Base-by-base conservation (phyloP, 1,139 yeast species). In the Kazachstania sp. region DNA sequence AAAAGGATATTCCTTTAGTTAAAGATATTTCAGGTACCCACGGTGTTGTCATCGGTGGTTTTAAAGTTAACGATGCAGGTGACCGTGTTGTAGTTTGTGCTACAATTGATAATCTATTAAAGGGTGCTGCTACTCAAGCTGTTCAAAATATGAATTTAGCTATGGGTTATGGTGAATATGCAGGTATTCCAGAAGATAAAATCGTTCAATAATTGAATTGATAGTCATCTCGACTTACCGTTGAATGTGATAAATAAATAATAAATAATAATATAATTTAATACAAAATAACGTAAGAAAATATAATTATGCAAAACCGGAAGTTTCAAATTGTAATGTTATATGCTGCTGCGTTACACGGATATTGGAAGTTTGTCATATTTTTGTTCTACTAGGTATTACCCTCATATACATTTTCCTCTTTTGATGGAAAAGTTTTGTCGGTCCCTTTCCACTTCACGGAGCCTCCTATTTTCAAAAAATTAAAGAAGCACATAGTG, bases 61-160 rank as follows among this genome's bases (percentile, higher is more conserved):
- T 92, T 66, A 96, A 95, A 31, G 95, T 94, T 43, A 87, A 84
- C 65, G 79, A 92, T 35, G 80, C 81, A 52, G 88, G 86, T 62
- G 83, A 87, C 70, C 79, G 99, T 65, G 95, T 90, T 32, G 98
- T 92, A 39, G 73, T 92, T 47, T 94, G 90, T 47, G 95, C 96
- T 20, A 88, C 97, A 13, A 92, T 92, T 59, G 99, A 94, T 66
- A 92, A 92, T 67, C 74, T 92, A 63, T 77, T 92, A 63, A 92
- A 92, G 74, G 99, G 99, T 54, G 99, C 99, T 44, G 95, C 97
- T 47, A 92, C 99, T 23, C 99, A 90, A 71, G 92, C 97, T 69
- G 71, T 92, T 67, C 99, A 92, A 70, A 92, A 92, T 72, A 85
- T 92, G 66, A 92, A 92, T 69, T 75, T 92, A 67, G 84, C 87